A percentile compares a stretch with the other conserved stretches of the same genome.
Conservation (phyloP, 2,329 filamentous ascomycete genomes). For the Exophiala mesophila region DNA sequence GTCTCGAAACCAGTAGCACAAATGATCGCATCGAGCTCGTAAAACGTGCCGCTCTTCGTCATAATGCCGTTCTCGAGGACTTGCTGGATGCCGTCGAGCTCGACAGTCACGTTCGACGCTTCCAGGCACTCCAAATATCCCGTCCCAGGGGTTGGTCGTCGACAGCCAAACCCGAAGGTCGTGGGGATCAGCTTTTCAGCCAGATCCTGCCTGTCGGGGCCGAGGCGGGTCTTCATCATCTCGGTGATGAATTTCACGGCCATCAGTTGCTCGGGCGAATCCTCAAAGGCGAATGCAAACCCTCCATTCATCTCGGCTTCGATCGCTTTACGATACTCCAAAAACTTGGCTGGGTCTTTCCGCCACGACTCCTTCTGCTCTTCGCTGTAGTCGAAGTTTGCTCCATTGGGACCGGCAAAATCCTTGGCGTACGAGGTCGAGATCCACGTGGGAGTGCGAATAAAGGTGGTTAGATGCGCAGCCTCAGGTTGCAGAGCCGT, state of each 20-base stretch:
- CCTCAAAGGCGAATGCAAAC: conserved; percentile 17
- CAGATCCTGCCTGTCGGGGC: conserved; percentile 29
- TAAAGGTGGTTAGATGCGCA: conserved; percentile 43
- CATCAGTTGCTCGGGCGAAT: conserved; percentile 7
- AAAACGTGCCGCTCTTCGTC: conserved; percentile 31
- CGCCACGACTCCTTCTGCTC: conserved; percentile 14
- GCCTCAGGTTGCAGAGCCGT: conserved; percentile 42
- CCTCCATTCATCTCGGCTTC: conserved; percentile 27
- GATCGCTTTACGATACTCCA: conserved; percentile 29
- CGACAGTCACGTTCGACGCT: conserved; percentile 45
- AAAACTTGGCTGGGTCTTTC: conserved; percentile 21
- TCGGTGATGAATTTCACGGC: conserved; percentile 39
- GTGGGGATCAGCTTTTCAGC: conserved; percentile 23
- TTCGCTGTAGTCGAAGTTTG: conserved; percentile 30
- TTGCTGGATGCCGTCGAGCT: conserved; percentile 42
- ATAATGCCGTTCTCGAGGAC: conserved; percentile 41
- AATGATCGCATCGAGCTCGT: conserved; percentile 27
- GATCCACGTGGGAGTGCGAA: conserved; percentile 31
- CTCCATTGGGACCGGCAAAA: conserved; percentile 30
- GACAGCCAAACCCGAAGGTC: conserved; percentile 35
- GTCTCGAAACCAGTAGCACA: conserved; percentile 39
- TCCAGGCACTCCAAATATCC: conserved; percentile 47
- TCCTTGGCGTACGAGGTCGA: conserved; percentile 40
- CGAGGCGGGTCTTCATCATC: conserved; percentile 37
- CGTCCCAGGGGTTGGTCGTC: conserved; percentile 40